Conservation (phyloP, 768 basidiomycete genomes). For the Galerina marginata region DNA sequence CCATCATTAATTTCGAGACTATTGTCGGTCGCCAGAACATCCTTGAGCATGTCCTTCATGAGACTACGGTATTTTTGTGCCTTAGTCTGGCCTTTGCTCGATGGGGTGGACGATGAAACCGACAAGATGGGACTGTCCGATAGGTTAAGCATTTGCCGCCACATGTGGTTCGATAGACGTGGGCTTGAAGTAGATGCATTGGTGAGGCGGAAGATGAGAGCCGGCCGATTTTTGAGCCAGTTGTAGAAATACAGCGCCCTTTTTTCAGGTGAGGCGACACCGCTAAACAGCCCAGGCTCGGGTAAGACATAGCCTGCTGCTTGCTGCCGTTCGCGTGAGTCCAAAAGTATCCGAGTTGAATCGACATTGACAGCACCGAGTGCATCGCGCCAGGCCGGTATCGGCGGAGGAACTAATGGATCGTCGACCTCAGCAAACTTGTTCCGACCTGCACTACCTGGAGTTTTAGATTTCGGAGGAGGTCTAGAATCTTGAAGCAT, state of each 20-base stretch:
- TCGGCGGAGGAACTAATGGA: background rate
- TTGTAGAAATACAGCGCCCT: conserved; percentile 2
- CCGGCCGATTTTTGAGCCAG: conserved; percentile 10
- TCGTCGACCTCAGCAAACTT: background rate
- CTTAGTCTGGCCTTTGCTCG: background rate
- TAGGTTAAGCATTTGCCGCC: conserved; percentile 7
- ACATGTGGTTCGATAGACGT: background rate
- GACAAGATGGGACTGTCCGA: background rate
- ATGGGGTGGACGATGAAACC: background rate
- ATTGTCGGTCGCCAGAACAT: background rate
- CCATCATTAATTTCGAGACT: background rate
- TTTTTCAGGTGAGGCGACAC: background rate
- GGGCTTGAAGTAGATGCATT: background rate
- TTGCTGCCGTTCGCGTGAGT: background rate
- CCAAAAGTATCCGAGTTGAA: background rate
- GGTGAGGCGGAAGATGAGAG: background rate
- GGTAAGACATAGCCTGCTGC: conserved; percentile 8
- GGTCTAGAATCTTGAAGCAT: background rate
- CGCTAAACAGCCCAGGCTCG: conserved; percentile 2
- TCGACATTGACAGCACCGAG: background rate
- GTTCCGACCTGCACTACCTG: background rate
- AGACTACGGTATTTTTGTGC: background rate
- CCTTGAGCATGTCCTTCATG: background rate
- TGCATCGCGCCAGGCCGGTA: background rate
- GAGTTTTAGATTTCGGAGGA: background rate